These are phyloP conservation scores for Cyberlindnera suaveolens DNA, from an alignment of 805 yeast species.

Conservation along the genomic window DNA sequence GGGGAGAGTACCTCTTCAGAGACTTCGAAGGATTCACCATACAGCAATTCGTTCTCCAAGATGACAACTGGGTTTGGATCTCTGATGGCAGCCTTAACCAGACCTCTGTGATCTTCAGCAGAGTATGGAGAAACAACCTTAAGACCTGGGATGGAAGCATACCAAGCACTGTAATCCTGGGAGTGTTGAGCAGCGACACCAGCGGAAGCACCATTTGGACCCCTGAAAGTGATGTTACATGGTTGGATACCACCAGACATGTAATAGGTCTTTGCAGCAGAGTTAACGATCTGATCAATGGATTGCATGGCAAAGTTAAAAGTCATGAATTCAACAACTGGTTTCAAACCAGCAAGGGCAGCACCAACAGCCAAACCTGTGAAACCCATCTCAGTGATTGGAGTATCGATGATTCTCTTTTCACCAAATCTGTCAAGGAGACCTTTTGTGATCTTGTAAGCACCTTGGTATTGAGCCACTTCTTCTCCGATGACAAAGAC, in stretches of 20 bases:
- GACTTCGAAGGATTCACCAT: slow-evolving; percentile 87
- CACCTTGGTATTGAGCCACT: slow-evolving; percentile 99
- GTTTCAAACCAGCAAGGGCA: slow-evolving; percentile 74
- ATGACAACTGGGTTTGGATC: slow-evolving; percentile 98
- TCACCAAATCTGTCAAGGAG: slow-evolving; percentile 79
- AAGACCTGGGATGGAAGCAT: slow-evolving; percentile 96
- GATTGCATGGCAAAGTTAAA: slow-evolving; percentile 99
- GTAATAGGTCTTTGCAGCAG: slow-evolving; percentile 97
- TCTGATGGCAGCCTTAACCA: slow-evolving; percentile 92
- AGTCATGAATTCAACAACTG: slow-evolving; percentile 98
- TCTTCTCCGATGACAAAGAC: slow-evolving; percentile 98
- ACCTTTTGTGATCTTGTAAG: slow-evolving; percentile 95
- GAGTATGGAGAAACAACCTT: slow-evolving; percentile 94
- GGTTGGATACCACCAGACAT: slow-evolving; percentile 99
- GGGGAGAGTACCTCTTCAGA: slow-evolving; percentile 83
- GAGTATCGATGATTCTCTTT: slow-evolving; percentile 76
- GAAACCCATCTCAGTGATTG: slow-evolving; percentile 99
- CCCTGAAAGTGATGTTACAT: slow-evolving; percentile 96
- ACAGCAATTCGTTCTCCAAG: slow-evolving; percentile 91
- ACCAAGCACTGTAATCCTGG: slow-evolving; percentile 97
- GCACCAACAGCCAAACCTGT: slow-evolving; percentile 93
- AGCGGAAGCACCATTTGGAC: slow-evolving; percentile 99
- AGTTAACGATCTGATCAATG: slow-evolving; percentile 95
- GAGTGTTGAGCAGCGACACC: slow-evolving; percentile 99
- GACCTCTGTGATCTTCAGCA: slow-evolving; percentile 93